Conservation (phyloP, 2,329 filamentous ascomycete genomes). For the Fusarium humuli region DNA sequence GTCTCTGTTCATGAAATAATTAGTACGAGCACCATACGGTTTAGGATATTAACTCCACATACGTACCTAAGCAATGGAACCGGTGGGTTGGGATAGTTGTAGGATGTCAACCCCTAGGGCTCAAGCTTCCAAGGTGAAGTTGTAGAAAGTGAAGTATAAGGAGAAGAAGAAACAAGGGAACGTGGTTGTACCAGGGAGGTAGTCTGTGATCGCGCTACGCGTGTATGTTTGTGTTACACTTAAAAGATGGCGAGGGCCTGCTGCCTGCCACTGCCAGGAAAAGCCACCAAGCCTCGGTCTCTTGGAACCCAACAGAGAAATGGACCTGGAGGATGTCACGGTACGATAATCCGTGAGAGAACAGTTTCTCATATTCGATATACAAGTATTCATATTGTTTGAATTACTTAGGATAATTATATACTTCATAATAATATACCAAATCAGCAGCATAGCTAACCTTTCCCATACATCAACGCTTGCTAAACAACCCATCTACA, state of each 20-base stretch:
- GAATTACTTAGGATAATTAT: background rate
- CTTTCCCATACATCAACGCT: background rate
- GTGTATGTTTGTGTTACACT: background rate
- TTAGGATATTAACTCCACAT: background rate
- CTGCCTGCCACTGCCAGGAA: background rate
- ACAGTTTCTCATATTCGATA: background rate
- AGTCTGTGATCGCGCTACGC: background rate
- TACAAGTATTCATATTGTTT: background rate
- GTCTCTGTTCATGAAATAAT: background rate
- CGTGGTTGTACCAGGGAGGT: too few species aligned
- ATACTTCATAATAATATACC: background rate
- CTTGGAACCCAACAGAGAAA: background rate
- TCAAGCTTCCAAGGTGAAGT: background rate
- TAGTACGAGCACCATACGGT: background rate
- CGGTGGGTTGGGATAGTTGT: background rate
- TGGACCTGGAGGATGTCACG: background rate
- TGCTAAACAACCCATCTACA: conserved; percentile 25
- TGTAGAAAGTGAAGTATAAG: background rate
- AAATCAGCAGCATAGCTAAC: background rate
- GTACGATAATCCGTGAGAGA: background rate
- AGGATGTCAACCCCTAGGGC: background rate
- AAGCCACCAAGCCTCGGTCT: background rate
- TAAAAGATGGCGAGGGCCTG: background rate
- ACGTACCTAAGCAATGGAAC: background rate
- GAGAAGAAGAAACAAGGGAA: background rate